phyloP scores from a whole-genome alignment of 164 flowering plant species.

The Berberis thunbergii region DNA sequence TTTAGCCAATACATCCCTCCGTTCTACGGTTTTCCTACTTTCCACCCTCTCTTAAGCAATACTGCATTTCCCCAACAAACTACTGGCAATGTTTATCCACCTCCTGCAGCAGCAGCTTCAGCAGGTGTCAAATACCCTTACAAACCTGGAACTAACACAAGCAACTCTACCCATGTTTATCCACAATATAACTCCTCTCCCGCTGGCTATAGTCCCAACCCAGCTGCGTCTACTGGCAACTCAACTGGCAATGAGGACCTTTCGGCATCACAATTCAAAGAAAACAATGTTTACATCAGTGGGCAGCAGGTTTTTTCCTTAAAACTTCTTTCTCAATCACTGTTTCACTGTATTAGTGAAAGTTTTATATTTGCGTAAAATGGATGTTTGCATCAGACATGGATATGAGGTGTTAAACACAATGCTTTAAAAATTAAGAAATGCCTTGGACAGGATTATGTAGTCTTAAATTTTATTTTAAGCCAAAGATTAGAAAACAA shows the following conservation, averaged over 20 bases:
- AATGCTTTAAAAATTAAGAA: too few species aligned
- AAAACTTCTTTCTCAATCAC: not conserved
- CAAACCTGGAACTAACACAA: slow-evolving; percentile 54
- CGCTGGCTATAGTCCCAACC: slow-evolving; percentile 52
- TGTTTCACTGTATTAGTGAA: too few species aligned
- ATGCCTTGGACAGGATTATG: too few species aligned
- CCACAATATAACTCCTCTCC: slow-evolving; percentile 56
- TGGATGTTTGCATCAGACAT: too few species aligned
- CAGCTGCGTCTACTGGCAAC: slow-evolving; percentile 50
- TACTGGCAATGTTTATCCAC: slow-evolving; percentile 42
- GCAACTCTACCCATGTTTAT: slow-evolving; percentile 53
- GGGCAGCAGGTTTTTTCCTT: slow-evolving; percentile 71
- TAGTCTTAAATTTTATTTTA: too few species aligned
- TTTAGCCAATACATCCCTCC: slow-evolving; percentile 71
- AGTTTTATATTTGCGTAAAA: too few species aligned
- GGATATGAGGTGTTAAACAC: too few species aligned
- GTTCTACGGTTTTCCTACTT: slow-evolving; percentile 59
- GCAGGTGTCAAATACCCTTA: slow-evolving; percentile 60
- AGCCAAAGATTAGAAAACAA: too few species aligned
- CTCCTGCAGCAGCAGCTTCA: slow-evolving; percentile 37
- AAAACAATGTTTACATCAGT: slow-evolving; percentile 49
- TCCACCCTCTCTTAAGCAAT: slow-evolving; percentile 68
- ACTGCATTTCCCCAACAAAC: slow-evolving; percentile 79
- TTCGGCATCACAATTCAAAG: slow-evolving; percentile 59
- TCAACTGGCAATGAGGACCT: slow-evolving; percentile 60